Percentiles rank a stretch among this genome's conserved stretches.
These are phyloP conservation scores for Graphilbum ipis-grandicollis DNA, from an alignment of 2,329 filamentous ascomycete species.

Conservation along the genomic window DNA sequence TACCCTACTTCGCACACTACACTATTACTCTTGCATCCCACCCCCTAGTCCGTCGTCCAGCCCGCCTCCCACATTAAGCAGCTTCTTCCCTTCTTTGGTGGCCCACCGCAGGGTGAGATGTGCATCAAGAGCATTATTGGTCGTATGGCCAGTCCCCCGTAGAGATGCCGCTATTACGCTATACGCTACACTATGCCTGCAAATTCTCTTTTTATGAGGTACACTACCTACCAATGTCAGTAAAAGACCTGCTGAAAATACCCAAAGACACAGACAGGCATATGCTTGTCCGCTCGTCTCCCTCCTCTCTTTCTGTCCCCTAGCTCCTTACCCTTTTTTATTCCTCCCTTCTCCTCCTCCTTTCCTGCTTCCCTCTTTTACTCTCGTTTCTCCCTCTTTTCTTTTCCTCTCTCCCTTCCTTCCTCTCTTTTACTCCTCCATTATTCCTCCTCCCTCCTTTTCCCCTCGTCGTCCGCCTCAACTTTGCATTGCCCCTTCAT, in stretches of 20 bases:
- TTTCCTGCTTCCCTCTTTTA: background rate
- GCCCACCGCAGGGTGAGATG: slow-evolving; percentile 17
- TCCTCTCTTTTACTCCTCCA: background rate
- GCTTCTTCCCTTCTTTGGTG: too few species aligned
- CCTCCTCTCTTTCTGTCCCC: slow-evolving; percentile 17
- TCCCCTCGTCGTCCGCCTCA: background rate
- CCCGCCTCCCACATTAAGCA: too few species aligned
- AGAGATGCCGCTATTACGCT: too few species aligned
- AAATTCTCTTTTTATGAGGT: too few species aligned
- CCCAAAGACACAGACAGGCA: too few species aligned
- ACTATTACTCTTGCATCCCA: slow-evolving; percentile 25
- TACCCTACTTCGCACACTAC: too few species aligned
- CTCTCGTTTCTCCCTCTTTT: background rate
- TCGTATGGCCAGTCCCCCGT: too few species aligned
- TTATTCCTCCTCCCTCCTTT: slow-evolving; percentile 3
- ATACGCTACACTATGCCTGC: too few species aligned
- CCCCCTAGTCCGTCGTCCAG: slow-evolving; percentile 16
- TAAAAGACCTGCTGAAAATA: too few species aligned
- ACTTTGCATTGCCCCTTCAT: background rate
- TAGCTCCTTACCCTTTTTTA: slow-evolving; percentile 19
- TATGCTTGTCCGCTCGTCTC: too few species aligned
- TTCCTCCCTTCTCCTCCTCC: slow-evolving; percentile 16
- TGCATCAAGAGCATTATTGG: slow-evolving; percentile 7
- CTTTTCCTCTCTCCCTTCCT: background rate
- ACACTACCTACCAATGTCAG: too few species aligned